Conservation (phyloP, 768 basidiomycete genomes). For the Clavulina sp. region DNA sequence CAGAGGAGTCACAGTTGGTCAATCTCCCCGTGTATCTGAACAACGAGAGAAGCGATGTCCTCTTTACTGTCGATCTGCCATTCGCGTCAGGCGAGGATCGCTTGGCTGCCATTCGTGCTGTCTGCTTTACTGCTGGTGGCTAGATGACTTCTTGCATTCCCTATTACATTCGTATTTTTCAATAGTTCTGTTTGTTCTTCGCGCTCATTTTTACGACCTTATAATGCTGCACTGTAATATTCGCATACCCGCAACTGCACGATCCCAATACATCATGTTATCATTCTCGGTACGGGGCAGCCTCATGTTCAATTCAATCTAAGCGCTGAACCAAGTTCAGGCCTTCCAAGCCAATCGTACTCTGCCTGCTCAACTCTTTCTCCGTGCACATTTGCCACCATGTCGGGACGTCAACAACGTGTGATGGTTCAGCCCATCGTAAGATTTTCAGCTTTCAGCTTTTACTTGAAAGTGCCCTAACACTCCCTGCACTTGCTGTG, state of each 20-base stretch:
- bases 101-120: constrained; percentile 70
- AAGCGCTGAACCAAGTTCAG: too few relatives aligned
- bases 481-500: background rate
- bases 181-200: too few relatives aligned
- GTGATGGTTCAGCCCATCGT: constrained; percentile 99
- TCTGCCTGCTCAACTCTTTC: too few relatives aligned
- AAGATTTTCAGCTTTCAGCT: constrained; percentile 18
- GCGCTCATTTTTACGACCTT: too few relatives aligned
- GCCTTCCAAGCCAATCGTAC: too few relatives aligned
- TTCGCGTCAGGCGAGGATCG: constrained; percentile 49
- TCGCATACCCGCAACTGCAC: too few relatives aligned
- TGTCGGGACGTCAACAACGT: constrained; percentile 86
- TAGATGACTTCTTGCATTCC: constrained; percentile 16
- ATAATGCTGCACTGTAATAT: too few relatives aligned
- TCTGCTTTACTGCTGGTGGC: constrained; percentile 74
- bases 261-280: too few relatives aligned
- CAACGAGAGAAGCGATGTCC: constrained; percentile 67
- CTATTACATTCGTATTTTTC: background rate
- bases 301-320: too few relatives aligned
- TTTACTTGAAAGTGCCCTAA: background rate
- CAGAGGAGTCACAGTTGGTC: constrained; percentile 25
- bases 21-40: constrained; percentile 90
- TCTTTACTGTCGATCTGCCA: constrained; percentile 78
- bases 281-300: too few relatives aligned
- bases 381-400: constrained; percentile 22